Evolutionary conservation across 2,329 filamentous ascomycete species (phyloP).

Genomic region (Chaetomium olivaceum): DNA sequence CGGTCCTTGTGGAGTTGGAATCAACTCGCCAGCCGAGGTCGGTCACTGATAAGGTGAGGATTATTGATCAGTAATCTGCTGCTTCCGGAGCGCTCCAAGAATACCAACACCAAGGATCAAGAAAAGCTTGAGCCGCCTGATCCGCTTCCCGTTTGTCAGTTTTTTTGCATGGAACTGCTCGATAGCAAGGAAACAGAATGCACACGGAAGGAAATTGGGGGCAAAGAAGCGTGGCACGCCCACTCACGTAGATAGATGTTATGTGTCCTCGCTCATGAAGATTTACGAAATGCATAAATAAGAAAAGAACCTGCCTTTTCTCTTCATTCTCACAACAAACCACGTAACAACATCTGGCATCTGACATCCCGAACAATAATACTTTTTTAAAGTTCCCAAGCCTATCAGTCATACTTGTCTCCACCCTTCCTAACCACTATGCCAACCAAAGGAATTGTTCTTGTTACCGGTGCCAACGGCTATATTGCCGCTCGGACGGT

Average conservation of each 20-base stretch:
- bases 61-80: background rate
- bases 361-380: background rate
- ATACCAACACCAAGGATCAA: background rate
- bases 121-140: background rate
- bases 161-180: background rate
- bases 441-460: slow-evolving; percentile 29
- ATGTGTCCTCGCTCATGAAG: background rate
- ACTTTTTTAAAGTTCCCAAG: background rate
- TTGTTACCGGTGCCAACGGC: slow-evolving; percentile 47
- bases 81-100: background rate
- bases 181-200: background rate
- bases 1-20: background rate
- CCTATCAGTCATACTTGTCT: background rate
- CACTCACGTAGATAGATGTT: too few species aligned
- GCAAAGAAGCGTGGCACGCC: background rate
- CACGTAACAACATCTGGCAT: background rate
- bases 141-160: background rate
- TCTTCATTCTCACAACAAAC: background rate
- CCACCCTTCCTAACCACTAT: background rate
- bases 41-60: background rate
- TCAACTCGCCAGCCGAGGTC: background rate
- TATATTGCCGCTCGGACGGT: slow-evolving; percentile 45
- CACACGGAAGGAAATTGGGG: background rate
- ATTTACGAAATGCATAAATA: background rate
- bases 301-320: too few species aligned